A percentile compares a stretch with the other conserved stretches of the same genome.
These are phyloP conservation scores for Candida quercuum DNA, from an alignment of 805 yeast genomes.

Conservation along the genomic window DNA sequence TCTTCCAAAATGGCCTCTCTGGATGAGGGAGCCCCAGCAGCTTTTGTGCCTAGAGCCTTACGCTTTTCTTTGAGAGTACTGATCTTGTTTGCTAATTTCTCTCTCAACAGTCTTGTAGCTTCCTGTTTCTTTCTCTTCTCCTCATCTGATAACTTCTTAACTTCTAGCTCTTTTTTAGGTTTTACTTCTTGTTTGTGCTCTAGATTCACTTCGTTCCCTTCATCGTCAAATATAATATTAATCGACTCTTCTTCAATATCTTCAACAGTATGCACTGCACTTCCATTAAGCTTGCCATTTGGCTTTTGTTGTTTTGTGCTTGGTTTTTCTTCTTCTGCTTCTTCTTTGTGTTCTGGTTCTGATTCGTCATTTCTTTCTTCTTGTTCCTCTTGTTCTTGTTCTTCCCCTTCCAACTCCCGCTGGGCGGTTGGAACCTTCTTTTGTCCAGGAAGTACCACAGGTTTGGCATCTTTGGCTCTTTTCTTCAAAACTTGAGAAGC, in stretches of 20 bases:
- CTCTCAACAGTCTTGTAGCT: slow-evolving; percentile 63
- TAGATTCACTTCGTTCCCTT: slow-evolving; percentile 45
- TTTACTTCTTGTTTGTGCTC: slow-evolving; percentile 19
- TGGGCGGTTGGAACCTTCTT: slow-evolving; percentile 17
- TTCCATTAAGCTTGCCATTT: neutral
- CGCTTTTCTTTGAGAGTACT: slow-evolving; percentile 67
- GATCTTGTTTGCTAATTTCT: slow-evolving; percentile 74
- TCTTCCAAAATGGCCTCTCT: slow-evolving; percentile 75
- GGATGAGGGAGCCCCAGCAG: slow-evolving; percentile 76
- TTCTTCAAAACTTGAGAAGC: slow-evolving; percentile 59
- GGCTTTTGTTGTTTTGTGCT: neutral
- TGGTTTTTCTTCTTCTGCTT: slow-evolving; percentile 6
- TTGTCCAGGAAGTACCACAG: slow-evolving; percentile 33
- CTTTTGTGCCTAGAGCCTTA: slow-evolving; percentile 85
- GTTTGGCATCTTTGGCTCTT: slow-evolving; percentile 48
- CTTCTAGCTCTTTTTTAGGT: slow-evolving; percentile 18
- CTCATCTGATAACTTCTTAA: slow-evolving; percentile 30
- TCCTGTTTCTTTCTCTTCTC: slow-evolving; percentile 45
- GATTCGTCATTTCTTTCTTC: slow-evolving; percentile 15
- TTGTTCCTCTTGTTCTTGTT: slow-evolving; percentile 21
- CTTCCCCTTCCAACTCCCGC: slow-evolving; percentile 17
- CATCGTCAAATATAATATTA: slow-evolving; percentile 62
- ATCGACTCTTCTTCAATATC: slow-evolving; percentile 29
- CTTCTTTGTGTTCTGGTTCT: slow-evolving; percentile 2
- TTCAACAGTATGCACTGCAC: slow-evolving; percentile 19